Evolutionary conservation across 2,329 filamentous ascomycete species (phyloP).

Genomic region (Pseudohalonectria lignicola): DNA sequence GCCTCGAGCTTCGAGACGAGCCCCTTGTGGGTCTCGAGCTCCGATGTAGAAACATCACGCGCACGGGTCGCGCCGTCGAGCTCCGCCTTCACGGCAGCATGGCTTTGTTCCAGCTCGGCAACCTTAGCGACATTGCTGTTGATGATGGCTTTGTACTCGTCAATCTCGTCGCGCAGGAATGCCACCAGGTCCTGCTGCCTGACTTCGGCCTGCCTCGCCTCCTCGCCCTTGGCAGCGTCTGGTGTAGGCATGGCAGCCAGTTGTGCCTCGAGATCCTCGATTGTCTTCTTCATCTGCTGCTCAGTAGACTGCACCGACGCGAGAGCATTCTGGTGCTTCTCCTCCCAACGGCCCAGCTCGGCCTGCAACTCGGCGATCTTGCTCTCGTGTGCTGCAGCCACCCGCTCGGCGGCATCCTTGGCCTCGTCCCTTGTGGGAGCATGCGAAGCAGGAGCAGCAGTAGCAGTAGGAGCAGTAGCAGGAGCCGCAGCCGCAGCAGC

Average conservation of each 20-base stretch:
- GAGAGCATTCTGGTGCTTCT: constrained; percentile 61
- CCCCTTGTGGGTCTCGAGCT: constrained; percentile 32
- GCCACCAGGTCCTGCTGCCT: constrained; percentile 50
- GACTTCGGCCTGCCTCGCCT: constrained; percentile 35
- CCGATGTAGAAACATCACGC: constrained; percentile 17
- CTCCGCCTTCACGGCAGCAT: constrained; percentile 53
- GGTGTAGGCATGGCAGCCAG: constrained; percentile 31
- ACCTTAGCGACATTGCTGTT: constrained; percentile 58
- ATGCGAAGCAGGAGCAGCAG: constrained; percentile 6
- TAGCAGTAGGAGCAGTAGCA: constrained; percentile 3
- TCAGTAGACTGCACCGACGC: constrained; percentile 64
- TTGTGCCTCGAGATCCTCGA: constrained; percentile 59
- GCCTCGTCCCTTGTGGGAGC: constrained; percentile 2
- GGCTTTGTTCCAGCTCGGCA: constrained; percentile 61
- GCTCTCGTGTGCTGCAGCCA: constrained; percentile 31
- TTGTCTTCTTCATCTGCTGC: constrained; percentile 58
- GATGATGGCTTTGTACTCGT: constrained; percentile 69
- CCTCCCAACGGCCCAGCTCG: constrained; percentile 66
- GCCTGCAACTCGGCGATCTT: constrained; percentile 56
- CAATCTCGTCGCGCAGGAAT: constrained; percentile 61
- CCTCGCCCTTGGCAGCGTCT: constrained; percentile 24
- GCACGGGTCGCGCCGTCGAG: constrained; percentile 45
- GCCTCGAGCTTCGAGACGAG: constrained; percentile 43
- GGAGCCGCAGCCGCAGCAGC: constrained; percentile 6
- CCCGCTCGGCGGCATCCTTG: constrained; percentile 14